A percentile compares a stretch with the other conserved stretches of the same genome.
phyloP scores from a whole-genome alignment of 2,329 filamentous ascomycete species.

The Aureobasidium lini region DNA sequence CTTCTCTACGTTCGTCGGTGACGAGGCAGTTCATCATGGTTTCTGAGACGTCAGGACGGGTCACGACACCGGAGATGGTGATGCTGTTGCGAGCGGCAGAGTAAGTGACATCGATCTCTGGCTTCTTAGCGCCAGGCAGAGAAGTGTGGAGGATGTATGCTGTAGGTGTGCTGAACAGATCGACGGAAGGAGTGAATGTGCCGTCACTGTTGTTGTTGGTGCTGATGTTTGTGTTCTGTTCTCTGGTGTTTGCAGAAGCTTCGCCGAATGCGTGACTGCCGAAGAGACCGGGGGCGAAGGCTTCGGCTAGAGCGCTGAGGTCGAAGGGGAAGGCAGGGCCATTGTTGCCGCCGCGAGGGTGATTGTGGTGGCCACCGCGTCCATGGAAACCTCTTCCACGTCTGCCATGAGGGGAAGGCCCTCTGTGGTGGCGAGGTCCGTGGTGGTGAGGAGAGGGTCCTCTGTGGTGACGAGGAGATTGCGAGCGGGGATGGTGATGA shows the following conservation, averaged over 20 bases:
- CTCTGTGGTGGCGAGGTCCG: slow-evolving; percentile 13
- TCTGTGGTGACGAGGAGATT: background rate
- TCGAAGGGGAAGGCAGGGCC: slow-evolving; percentile 12
- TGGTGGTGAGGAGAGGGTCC: slow-evolving; percentile 1
- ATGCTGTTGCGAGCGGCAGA: slow-evolving; percentile 60
- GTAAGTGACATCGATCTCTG: slow-evolving; percentile 71
- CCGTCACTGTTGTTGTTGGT: slow-evolving; percentile 31
- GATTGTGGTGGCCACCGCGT: slow-evolving; percentile 15
- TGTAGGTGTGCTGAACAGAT: slow-evolving; percentile 63
- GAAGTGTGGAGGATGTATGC: slow-evolving; percentile 64
- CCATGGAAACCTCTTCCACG: background rate
- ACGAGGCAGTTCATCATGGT: slow-evolving; percentile 61
- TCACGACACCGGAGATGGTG: slow-evolving; percentile 62
- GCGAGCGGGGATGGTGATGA: background rate
- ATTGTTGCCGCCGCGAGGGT: slow-evolving; percentile 21
- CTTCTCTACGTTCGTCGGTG: slow-evolving; percentile 55
- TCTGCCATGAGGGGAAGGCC: background rate
- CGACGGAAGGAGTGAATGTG: slow-evolving; percentile 55
- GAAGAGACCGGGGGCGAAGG: slow-evolving; percentile 25
- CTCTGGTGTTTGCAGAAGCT: slow-evolving; percentile 34
- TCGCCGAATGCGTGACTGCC: slow-evolving; percentile 20
- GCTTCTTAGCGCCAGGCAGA: slow-evolving; percentile 70
- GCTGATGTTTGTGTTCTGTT: slow-evolving; percentile 32
- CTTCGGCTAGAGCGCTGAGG: slow-evolving; percentile 15
- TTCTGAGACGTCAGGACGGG: slow-evolving; percentile 58